A percentile compares a stretch with the other conserved stretches of the same genome.
phyloP scores from a whole-genome alignment of 2,329 filamentous ascomycete species.

The Leptographium flavum region DNA sequence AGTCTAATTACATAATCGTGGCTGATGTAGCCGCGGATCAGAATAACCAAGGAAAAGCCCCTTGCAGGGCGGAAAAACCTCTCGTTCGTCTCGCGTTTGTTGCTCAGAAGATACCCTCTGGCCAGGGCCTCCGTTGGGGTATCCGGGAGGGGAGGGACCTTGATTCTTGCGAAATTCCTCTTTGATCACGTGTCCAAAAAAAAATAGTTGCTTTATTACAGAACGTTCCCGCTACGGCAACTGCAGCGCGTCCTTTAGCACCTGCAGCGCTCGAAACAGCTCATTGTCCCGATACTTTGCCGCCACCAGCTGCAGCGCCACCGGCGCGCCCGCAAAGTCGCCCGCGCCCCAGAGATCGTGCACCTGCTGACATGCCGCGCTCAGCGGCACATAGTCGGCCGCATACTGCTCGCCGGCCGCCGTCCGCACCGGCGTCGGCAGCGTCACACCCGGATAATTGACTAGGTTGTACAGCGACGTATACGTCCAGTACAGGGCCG shows the following conservation, averaged over 20 bases:
- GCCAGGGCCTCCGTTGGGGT: too few species aligned
- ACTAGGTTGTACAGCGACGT: constrained; percentile 55
- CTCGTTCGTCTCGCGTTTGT: too few species aligned
- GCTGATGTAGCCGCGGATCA: too few species aligned
- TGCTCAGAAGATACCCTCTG: too few species aligned
- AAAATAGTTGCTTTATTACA: too few species aligned
- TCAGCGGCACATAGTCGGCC: constrained; percentile 13
- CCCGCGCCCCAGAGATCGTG: constrained; percentile 23
- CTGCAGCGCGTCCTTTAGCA: background rate
- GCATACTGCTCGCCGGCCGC: constrained; percentile 15
- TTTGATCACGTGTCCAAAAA: too few species aligned
- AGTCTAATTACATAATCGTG: too few species aligned
- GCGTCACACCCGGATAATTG: constrained; percentile 48
- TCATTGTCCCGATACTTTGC: constrained; percentile 36
- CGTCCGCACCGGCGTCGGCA: constrained; percentile 31
- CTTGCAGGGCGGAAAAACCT: too few species aligned
- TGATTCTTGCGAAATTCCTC: too few species aligned
- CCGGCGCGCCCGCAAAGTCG: constrained; percentile 31
- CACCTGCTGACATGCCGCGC: constrained; percentile 14
- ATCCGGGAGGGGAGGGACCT: too few species aligned
- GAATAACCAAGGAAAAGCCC: too few species aligned
- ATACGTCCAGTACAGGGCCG: constrained; percentile 44
- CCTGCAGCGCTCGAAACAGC: constrained; percentile 5
- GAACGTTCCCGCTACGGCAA: background rate
- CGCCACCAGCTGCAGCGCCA: constrained; percentile 38